Base-by-base conservation (phyloP, 1,284 basidiomycete species). In the Rhodotorula glutinis region DNA sequence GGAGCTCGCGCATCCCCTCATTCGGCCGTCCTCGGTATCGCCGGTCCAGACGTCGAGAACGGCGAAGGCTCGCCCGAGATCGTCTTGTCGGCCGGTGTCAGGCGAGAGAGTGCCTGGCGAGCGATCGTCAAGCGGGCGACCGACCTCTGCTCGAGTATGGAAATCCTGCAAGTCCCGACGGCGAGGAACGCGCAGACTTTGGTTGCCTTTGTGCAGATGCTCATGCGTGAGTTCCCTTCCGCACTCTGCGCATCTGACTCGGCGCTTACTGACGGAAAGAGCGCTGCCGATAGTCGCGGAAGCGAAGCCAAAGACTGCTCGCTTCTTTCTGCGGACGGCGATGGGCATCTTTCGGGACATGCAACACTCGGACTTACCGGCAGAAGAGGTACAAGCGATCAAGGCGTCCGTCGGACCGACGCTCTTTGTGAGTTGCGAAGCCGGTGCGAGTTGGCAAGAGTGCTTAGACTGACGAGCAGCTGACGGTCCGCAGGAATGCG, bases 91-190 rank as follows among this genome's bases (percentile, higher is more conserved):
- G 72, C 72, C 1, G 72, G 72, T 9, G 21, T 52, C 8, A 51
- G 72, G 14, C 57, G 72, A 13, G 72, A 73, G 58, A 73, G 61
- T 46, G 70, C 70, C 3, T 73, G 72, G 69, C 57, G 72, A 19
- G 67, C 67, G 27, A 67, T 71, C 55, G 62, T 62, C 33, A 58
- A 69, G 21, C 63, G 65, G 25, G 71, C 71, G 21, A 67, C 64
- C 27, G 61, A 61, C 33, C 59, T 71, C 14, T 67, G 60, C 40
- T 65, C 67, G 46, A 67, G 60, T 29, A 53, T 62, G 53, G 64
- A 71, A 33, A 60, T 73, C 27, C n/a, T 73, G 10, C 64, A 71
- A 53, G 55, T 58, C 3, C 64, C 72, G 30, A 60, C 65, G 40
- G 54, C 43, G 30, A 52, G 59, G n/a, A 71, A 73, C 43, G 52